Base-by-base conservation (phyloP, 768 basidiomycete species). In the Boletus fagicola region DNA sequence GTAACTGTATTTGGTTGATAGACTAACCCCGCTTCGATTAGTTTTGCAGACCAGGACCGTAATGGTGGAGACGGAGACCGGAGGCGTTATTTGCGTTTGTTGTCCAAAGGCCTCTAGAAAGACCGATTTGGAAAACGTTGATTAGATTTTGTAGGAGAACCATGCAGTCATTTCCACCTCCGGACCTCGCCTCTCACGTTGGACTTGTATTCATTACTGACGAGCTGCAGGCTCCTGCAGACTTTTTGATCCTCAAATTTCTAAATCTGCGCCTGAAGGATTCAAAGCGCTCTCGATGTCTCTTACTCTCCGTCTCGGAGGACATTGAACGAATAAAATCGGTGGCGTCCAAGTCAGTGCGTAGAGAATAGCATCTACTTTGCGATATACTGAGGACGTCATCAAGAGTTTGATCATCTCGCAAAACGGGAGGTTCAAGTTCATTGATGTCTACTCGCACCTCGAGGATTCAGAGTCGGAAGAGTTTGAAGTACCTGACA, bases 191-290 rank as follows among this genome's bases (percentile, higher is more conserved):
- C 9, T 75, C 81, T 15, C 75, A 81, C 35, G 76, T 76, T 30
- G 78, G 84, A 10, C 63, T 85, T 16, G 63, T 88, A 12, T 73
- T 92, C 0, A 76, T 92, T 7, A 87, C 88, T 7, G 90, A 92
- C 63, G 80, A 88, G 49, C 75, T 92, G 0, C 74, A 78, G 0
- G 81, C 90, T 0, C 85, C 90, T 2, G 87, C 84, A 12, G 88
- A 90, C 57, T 92, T 92, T 62, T 62, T 91, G 11, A 75, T 92
- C 1, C 84, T 89, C 58, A 77, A 77, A 12, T 71, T 76, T 44
- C 61, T 92, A 5, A 68, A 75, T 22, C 62, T 76, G 3, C 80
- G 85, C 55, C 70, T 88, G 42, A 90, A 87, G 68, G 61, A 68
- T 44, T 50, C 63, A n/a, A 66, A 56, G 24, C 62, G 40, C 9